Evolutionary conservation across 1,284 basidiomycete genomes (phyloP).

Genomic region (Moesziomyces parantarcticus): DNA sequence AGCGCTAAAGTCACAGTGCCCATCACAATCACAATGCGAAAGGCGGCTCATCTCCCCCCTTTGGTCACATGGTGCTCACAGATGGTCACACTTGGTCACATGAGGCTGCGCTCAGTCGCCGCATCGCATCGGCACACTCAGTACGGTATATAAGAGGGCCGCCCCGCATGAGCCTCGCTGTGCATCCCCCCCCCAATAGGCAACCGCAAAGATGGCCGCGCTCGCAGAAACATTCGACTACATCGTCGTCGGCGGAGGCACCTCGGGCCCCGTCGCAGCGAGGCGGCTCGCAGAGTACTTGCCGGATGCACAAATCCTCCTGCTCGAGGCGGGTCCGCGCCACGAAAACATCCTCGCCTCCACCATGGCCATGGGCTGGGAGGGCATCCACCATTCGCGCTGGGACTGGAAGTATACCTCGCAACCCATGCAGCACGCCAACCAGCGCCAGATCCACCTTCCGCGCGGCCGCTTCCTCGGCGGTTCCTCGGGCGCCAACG

Average conservation of each 20-base stretch:
- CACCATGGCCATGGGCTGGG: background rate
- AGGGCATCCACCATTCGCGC: too few species aligned
- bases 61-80: too few species aligned
- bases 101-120: too few species aligned
- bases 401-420: constrained; percentile 26
- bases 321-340: constrained; percentile 44
- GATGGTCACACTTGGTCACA: too few species aligned
- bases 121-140: too few species aligned
- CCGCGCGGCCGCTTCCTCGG: constrained; percentile 66
- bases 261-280: constrained; percentile 34
- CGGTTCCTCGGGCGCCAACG: constrained; percentile 67
- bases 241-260: constrained; percentile 47
- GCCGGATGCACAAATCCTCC: constrained; percentile 6
- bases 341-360: constrained; percentile 7
- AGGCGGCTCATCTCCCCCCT: too few species aligned
- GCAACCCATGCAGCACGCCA: constrained; percentile 16
- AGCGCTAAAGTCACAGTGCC: too few species aligned
- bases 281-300: constrained; percentile 35
- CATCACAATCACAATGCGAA: too few species aligned
- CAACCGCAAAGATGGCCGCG: too few species aligned
- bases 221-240: constrained; percentile 3
- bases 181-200: too few species aligned
- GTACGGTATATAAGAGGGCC: too few species aligned
- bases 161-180: too few species aligned
- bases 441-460: constrained; percentile 16